A percentile compares a stretch with the other conserved stretches of the same genome.
Conservation (phyloP, 306 rosid genomes). For the Hippophae rhamnoides region DNA sequence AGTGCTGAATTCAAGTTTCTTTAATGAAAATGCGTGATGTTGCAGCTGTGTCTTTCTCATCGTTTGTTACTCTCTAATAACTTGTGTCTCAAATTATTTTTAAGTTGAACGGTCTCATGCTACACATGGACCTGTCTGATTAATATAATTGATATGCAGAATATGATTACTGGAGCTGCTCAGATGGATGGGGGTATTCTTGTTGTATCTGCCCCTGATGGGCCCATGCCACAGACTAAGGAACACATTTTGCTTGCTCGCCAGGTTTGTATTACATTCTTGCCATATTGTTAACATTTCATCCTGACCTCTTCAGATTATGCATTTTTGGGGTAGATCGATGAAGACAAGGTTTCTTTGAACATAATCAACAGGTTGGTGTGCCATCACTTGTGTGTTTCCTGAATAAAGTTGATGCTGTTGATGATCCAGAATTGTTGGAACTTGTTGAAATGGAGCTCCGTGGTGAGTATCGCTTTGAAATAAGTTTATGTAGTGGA, state of each 20-base stretch:
- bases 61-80: too few species aligned
- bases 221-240: constrained; percentile 81
- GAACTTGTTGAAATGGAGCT: constrained; percentile 84
- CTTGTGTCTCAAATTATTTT: neutral
- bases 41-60: too few species aligned
- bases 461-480: constrained; percentile 32
- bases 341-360: constrained; percentile 1
- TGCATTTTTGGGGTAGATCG: neutral
- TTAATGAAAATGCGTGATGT: too few species aligned
- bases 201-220: constrained; percentile 78
- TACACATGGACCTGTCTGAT: neutral
- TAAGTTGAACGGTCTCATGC: constrained; percentile 1
- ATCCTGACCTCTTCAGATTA: neutral
- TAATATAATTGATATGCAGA: constrained; percentile 23
- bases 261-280: constrained; percentile 40
- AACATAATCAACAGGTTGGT: constrained; percentile 47
- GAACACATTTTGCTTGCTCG: constrained; percentile 82
- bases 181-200: constrained; percentile 89
- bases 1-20: too few species aligned
- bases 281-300: constrained; percentile 8
- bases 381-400: constrained; percentile 79
- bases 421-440: constrained; percentile 62
- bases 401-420: constrained; percentile 68
- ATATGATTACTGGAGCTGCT: constrained; percentile 89
- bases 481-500: neutral